Conservation (phyloP, 2,329 filamentous ascomycete genomes). For the Claviceps sorghi region DNA sequence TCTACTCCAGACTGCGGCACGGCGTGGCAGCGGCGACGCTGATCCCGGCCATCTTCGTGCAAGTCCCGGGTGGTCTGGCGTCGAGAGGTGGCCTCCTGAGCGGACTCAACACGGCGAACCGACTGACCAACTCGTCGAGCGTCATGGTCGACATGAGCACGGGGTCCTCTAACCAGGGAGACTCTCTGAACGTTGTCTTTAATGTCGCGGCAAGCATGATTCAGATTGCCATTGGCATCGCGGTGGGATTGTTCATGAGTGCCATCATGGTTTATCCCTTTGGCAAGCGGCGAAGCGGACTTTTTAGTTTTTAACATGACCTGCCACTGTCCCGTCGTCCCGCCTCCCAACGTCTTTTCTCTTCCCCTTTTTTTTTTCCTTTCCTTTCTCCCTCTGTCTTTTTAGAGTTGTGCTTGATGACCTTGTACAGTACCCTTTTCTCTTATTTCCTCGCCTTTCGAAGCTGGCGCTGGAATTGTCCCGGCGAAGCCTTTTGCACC, state of each 20-base stretch:
- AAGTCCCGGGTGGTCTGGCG: slow-evolving; percentile 33
- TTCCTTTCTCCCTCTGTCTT: no score
- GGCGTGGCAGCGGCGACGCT: slow-evolving; percentile 34
- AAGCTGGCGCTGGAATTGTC: no score
- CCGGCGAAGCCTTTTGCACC: no score
- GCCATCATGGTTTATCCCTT: slow-evolving; percentile 34
- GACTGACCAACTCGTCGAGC: slow-evolving; percentile 24
- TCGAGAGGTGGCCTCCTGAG: slow-evolving; percentile 32
- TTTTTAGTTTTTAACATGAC: slow-evolving; percentile 29
- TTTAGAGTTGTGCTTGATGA: no score
- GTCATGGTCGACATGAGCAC: slow-evolving; percentile 21
- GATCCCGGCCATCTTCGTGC: slow-evolving; percentile 33
- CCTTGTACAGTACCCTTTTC: no score
- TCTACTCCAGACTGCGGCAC: slow-evolving; percentile 50
- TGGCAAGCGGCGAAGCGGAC: slow-evolving; percentile 33
- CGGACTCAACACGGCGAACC: slow-evolving; percentile 29
- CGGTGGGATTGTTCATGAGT: slow-evolving; percentile 34
- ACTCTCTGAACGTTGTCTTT: slow-evolving; percentile 24
- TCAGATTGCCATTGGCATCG: slow-evolving; percentile 37
- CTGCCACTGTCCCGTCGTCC: no score
- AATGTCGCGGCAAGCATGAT: slow-evolving; percentile 35
- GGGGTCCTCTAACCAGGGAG: slow-evolving; percentile 10
- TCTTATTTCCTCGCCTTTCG: background rate
- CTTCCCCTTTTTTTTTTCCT: no score
- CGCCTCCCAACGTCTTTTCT: background rate